Percentiles rank a stretch among this genome's conserved stretches.
These are phyloP conservation scores for Colletotrichum noveboracense DNA, from an alignment of 2,329 filamentous ascomycete species.

Conservation along the genomic window DNA sequence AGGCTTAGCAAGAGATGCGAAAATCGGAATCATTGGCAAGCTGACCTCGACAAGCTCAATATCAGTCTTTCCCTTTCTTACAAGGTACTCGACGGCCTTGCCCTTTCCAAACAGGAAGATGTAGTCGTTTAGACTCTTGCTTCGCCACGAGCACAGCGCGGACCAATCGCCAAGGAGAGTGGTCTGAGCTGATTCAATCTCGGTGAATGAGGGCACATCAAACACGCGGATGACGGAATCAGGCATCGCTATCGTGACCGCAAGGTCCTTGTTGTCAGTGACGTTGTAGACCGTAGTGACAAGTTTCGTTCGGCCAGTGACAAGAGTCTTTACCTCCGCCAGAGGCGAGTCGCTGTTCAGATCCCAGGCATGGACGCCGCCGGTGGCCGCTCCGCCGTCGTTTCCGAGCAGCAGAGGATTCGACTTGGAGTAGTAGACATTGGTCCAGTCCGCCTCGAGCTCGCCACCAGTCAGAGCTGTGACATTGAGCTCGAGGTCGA, in stretches of 20 bases:
- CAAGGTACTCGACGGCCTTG: slow-evolving; percentile 40
- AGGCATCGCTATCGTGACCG: slow-evolving; percentile 46
- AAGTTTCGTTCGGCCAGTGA: slow-evolving; percentile 50
- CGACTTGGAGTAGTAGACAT: slow-evolving; percentile 40
- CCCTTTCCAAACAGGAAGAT: slow-evolving; percentile 51
- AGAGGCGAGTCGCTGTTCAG: slow-evolving; percentile 35
- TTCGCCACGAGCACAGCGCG: slow-evolving; percentile 50
- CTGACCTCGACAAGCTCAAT: slow-evolving; percentile 43
- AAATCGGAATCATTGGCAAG: accelerated
- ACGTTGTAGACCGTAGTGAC: slow-evolving; percentile 43
- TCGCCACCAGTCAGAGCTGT: slow-evolving; percentile 35
- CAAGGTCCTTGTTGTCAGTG: slow-evolving; percentile 35
- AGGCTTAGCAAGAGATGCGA: background rate
- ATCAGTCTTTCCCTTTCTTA: slow-evolving; percentile 31
- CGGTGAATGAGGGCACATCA: slow-evolving; percentile 34
- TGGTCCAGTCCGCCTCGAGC: slow-evolving; percentile 46
- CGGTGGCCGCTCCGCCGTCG: slow-evolving; percentile 46
- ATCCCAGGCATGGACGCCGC: slow-evolving; percentile 45
- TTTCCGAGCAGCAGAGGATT: slow-evolving; percentile 48
- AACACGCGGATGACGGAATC: slow-evolving; percentile 48
- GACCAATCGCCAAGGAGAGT: slow-evolving; percentile 51
- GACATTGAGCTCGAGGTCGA: slow-evolving; percentile 29
- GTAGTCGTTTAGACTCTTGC: slow-evolving; percentile 44
- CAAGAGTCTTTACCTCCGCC: slow-evolving; percentile 32
- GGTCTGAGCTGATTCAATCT: slow-evolving; percentile 34